Percentiles rank a stretch among this genome's conserved stretches.
These are phyloP conservation scores for Berberis vulgaris DNA, from an alignment of 164 flowering plant genomes.

Conservation along the genomic window DNA sequence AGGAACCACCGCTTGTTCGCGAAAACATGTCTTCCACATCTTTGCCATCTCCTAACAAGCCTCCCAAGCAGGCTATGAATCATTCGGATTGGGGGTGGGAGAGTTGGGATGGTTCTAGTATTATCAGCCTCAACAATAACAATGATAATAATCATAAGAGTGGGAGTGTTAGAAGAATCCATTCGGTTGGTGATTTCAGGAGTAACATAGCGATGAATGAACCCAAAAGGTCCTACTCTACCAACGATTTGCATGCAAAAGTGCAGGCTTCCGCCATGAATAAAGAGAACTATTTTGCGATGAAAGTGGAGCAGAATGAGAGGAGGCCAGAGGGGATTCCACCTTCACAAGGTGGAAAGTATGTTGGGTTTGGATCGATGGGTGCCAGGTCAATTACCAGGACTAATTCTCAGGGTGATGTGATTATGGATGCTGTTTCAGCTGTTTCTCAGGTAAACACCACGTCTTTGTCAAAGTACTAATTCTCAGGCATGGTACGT, in stretches of 20 bases:
- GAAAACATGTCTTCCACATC: constrained; percentile 5
- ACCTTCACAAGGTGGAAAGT: constrained; percentile 22
- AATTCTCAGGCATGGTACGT: too few relatives aligned
- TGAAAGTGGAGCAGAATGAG: constrained; percentile 31
- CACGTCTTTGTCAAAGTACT: too few relatives aligned
- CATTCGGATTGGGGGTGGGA: constrained; percentile 14
- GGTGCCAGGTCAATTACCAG: constrained; percentile 1
- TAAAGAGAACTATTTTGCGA: constrained; percentile 74
- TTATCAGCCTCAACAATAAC: not conserved
- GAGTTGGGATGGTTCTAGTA: constrained; percentile 11
- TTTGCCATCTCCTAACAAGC: not conserved
- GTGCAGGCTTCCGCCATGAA: constrained; percentile 76
- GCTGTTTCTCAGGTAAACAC: constrained; percentile 16
- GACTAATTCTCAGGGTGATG: constrained; percentile 14
- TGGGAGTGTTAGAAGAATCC: constrained; percentile 13
- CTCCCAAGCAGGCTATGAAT: not conserved
- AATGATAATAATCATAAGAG: not conserved
- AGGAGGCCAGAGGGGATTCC: constrained; percentile 14
- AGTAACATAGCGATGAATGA: constrained; percentile 8
- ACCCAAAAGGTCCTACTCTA: constrained; percentile 59
- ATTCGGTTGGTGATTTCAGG: constrained; percentile 13
- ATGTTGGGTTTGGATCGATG: constrained; percentile 20
- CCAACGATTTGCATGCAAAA: constrained; percentile 60
- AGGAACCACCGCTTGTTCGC: constrained; percentile 15
- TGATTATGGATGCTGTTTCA: constrained; percentile 14